A percentile compares a stretch with the other conserved stretches of the same genome.
phyloP scores from a whole-genome alignment of 1,284 basidiomycete species.

The Microbotryum saponariae region DNA sequence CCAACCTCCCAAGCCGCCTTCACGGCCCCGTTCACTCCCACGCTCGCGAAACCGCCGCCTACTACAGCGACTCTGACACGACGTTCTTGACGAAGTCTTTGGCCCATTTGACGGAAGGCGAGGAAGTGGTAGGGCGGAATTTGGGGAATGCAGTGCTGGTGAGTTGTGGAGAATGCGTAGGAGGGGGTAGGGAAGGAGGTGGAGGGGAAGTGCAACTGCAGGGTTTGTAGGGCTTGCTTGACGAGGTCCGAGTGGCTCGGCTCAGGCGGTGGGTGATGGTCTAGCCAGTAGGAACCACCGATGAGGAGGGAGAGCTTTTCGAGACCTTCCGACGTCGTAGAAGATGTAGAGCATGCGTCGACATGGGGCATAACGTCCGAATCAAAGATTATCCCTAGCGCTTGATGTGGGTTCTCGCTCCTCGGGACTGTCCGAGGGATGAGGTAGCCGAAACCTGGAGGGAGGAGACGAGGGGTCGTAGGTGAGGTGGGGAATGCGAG shows the following conservation, averaged over 20 bases:
- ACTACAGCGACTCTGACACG: slow-evolving; percentile 59
- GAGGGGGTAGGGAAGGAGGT: slow-evolving; percentile 53
- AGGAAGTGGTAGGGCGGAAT: slow-evolving; percentile 48
- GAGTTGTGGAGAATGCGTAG: slow-evolving; percentile 51
- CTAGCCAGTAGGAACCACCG: slow-evolving; percentile 63
- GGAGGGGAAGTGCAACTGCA: slow-evolving; percentile 50
- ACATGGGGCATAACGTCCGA: slow-evolving; percentile 41
- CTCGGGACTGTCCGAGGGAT: slow-evolving; percentile 64
- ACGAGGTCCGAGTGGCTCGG: slow-evolving; percentile 17
- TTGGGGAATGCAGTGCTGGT: slow-evolving; percentile 73
- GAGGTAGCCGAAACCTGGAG: slow-evolving; percentile 83
- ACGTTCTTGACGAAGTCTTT: slow-evolving; percentile 49
- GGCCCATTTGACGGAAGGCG: slow-evolving; percentile 59
- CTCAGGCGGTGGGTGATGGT: slow-evolving; percentile 39
- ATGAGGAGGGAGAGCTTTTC: slow-evolving; percentile 84
- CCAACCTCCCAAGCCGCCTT: slow-evolving; percentile 50
- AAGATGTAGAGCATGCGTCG: slow-evolving; percentile 13
- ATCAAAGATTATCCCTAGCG: slow-evolving; percentile 57
- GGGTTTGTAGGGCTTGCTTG: slow-evolving; percentile 42
- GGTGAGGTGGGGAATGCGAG: slow-evolving; percentile 51
- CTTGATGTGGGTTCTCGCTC: slow-evolving; percentile 42
- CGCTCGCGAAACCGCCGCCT: slow-evolving; percentile 80
- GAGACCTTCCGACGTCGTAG: slow-evolving; percentile 25
- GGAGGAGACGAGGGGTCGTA: slow-evolving; percentile 40
- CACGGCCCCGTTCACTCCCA: slow-evolving; percentile 84